These are phyloP conservation scores for Talaromyces albobiverticillius DNA, from an alignment of 2,329 filamentous ascomycete genomes.

Conservation along the genomic window DNA sequence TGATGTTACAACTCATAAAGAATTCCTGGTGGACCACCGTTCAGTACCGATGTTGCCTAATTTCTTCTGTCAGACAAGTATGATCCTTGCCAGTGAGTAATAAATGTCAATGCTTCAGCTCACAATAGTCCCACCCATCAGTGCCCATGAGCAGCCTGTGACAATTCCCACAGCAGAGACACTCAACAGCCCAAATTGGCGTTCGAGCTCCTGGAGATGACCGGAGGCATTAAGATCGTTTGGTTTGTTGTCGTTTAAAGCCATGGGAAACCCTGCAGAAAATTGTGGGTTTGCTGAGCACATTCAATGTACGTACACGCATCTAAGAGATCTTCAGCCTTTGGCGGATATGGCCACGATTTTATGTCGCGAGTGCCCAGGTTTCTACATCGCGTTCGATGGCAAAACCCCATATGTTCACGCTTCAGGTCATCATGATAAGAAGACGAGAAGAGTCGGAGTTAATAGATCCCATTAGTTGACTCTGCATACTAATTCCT, in stretches of 20 bases:
- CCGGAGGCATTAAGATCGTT: constrained; percentile 26
- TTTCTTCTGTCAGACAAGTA: neutral
- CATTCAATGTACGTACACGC: no score
- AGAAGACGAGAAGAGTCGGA: neutral
- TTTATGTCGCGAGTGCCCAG: neutral
- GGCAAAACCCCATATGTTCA: no score
- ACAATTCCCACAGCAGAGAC: constrained; percentile 54
- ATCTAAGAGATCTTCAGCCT: neutral
- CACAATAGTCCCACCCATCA: constrained; percentile 42
- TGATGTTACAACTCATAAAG: constrained; percentile 39
- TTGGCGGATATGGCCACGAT: neutral
- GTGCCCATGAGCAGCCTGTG: constrained; percentile 33
- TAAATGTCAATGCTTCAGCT: neutral
- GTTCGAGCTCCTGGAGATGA: constrained; percentile 54
- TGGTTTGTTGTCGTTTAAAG: neutral
- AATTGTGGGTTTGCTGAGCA: no score
- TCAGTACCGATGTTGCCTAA: constrained; percentile 41
- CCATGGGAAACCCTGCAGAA: neutral
- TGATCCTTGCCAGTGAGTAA: neutral
- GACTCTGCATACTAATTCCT: no score
- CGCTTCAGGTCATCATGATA: neutral
- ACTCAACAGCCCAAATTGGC: constrained; percentile 54
- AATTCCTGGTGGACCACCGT: constrained; percentile 46
- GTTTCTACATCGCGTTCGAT: neutral
- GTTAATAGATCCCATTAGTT: neutral